phyloP scores from a whole-genome alignment of 208 protist genomes.

The Crithidia fasciculata region DNA sequence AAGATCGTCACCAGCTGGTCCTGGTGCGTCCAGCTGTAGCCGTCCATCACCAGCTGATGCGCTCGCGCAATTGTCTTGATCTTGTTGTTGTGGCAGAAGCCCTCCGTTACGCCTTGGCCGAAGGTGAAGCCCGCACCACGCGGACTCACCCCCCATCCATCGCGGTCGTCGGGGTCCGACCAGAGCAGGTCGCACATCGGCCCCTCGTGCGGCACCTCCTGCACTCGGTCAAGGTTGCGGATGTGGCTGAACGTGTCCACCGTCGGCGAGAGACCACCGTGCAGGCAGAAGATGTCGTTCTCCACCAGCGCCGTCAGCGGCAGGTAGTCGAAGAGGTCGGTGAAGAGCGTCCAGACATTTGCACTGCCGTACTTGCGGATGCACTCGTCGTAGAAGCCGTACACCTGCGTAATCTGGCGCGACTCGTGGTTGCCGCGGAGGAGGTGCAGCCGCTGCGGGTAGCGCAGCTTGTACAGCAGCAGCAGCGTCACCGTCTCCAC shows the following conservation, averaged over 20 bases:
- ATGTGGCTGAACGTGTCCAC: conserved; percentile 96
- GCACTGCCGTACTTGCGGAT: conserved; percentile 97
- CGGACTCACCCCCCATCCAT: conserved; percentile 97
- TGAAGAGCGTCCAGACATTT: conserved; percentile 97
- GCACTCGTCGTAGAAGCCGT: conserved; percentile 99
- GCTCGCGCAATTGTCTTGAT: conserved; percentile 96
- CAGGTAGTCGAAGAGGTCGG: conserved; percentile 98
- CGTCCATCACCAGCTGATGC: conserved; percentile 98
- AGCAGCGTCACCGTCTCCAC: conserved; percentile 95
- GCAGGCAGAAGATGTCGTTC: conserved; percentile 97
- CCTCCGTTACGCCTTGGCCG: conserved; percentile 97
- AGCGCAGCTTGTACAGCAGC: conserved; percentile 96
- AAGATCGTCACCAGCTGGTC: conserved; percentile 99
- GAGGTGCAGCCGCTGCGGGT: conserved; percentile 95
- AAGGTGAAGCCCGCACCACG: conserved; percentile 99
- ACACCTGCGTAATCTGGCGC: conserved; percentile 98
- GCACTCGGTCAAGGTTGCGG: conserved; percentile 93
- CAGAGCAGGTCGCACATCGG: conserved; percentile 99
- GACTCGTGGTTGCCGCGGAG: conserved; percentile 99
- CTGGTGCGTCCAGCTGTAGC: conserved; percentile 98
- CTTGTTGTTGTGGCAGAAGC: conserved; percentile 99
- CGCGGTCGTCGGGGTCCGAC: conserved; percentile 97
- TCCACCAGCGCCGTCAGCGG: conserved; percentile 98
- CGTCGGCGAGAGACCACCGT: conserved; percentile 95
- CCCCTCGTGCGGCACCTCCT: conserved; percentile 99